A percentile compares a stretch with the other conserved stretches of the same genome.
These are phyloP conservation scores for Favolaschia claudopus DNA, from an alignment of 768 basidiomycete species.

Conservation along the genomic window DNA sequence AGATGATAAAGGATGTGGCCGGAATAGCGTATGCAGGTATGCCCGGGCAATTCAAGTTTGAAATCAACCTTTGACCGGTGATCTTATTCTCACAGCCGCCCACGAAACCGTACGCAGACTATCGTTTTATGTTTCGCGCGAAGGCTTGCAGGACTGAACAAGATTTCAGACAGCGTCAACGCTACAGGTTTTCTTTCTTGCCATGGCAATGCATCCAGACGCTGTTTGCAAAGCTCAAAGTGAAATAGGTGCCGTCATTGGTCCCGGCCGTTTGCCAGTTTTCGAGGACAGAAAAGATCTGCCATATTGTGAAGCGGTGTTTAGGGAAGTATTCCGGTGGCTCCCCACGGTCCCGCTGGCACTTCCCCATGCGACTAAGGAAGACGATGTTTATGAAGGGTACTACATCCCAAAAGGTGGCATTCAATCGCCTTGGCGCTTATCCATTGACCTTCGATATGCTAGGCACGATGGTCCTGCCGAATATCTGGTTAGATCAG, in stretches of 20 bases:
- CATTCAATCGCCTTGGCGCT: background rate
- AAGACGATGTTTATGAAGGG: slow-evolving; percentile 40
- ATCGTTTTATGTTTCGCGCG: background rate
- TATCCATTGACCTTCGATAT: background rate
- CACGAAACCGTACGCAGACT: slow-evolving; percentile 25
- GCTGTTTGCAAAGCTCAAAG: slow-evolving; percentile 34
- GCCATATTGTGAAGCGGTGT: slow-evolving; percentile 23
- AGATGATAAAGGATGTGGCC: slow-evolving; percentile 36
- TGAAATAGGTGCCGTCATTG: slow-evolving; percentile 39
- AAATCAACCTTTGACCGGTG: too few species aligned
- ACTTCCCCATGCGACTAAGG: slow-evolving; percentile 25
- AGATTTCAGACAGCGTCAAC: slow-evolving; percentile 30
- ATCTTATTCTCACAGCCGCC: slow-evolving; percentile 19
- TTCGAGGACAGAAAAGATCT: slow-evolving; percentile 32
- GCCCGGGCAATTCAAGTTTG: background rate
- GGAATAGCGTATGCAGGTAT: slow-evolving; percentile 40
- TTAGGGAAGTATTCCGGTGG: slow-evolving; percentile 27
- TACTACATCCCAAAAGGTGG: slow-evolving; percentile 41
- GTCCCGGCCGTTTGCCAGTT: slow-evolving; percentile 35
- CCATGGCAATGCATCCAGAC: slow-evolving; percentile 35
- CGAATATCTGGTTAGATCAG: too few species aligned
- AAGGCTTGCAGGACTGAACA: background rate
- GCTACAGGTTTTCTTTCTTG: slow-evolving; percentile 33
- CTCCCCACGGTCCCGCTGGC: slow-evolving; percentile 19
- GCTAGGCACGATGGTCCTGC: too few species aligned